A percentile compares a stretch with the other conserved stretches of the same genome.
These are phyloP conservation scores for Wickerhamiella hasegawae DNA, from an alignment of 805 yeast species.

Conservation along the genomic window DNA sequence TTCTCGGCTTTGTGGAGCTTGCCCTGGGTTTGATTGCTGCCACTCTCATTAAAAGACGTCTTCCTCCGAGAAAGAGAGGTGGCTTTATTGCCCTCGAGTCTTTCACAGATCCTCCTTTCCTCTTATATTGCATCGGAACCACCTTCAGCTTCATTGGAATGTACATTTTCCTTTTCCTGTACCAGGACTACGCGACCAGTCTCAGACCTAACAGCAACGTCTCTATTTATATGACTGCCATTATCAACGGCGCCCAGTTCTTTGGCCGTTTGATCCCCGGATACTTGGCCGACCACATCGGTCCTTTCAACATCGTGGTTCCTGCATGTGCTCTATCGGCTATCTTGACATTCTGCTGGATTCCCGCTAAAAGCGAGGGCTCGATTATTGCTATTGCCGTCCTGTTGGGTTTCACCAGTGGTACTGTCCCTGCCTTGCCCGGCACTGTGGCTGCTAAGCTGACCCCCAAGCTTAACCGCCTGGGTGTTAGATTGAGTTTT, in stretches of 20 bases:
- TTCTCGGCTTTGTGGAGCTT: constrained; percentile 30
- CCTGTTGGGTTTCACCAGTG: constrained; percentile 19
- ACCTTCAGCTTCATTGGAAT: not conserved
- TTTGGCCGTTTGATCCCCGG: constrained; percentile 44
- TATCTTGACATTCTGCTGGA: constrained; percentile 21
- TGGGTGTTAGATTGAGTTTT: constrained; percentile 37
- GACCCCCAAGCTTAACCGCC: constrained; percentile 13
- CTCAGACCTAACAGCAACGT: no score
- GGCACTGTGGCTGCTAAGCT: constrained; percentile 17
- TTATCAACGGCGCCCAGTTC: constrained; percentile 27
- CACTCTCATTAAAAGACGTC: constrained; percentile 15
- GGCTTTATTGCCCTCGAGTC: constrained; percentile 12
- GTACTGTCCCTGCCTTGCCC: constrained; percentile 17
- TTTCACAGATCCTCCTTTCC: constrained; percentile 16
- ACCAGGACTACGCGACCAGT: not conserved
- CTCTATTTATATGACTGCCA: not conserved
- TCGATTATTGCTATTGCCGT: constrained; percentile 18
- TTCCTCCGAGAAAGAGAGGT: constrained; percentile 17
- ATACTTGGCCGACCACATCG: constrained; percentile 34
- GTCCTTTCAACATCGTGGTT: constrained; percentile 40
- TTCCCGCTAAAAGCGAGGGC: constrained; percentile 15
- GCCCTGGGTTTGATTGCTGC: constrained; percentile 15
- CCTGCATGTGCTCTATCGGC: constrained; percentile 12
- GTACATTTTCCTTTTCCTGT: not conserved
- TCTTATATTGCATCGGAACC: constrained; percentile 5